Evolutionary conservation across 2,329 filamentous ascomycete genomes (phyloP), one percentile per base, ranked within the genome.

Genomic region (Trichoderma sp.): DNA sequence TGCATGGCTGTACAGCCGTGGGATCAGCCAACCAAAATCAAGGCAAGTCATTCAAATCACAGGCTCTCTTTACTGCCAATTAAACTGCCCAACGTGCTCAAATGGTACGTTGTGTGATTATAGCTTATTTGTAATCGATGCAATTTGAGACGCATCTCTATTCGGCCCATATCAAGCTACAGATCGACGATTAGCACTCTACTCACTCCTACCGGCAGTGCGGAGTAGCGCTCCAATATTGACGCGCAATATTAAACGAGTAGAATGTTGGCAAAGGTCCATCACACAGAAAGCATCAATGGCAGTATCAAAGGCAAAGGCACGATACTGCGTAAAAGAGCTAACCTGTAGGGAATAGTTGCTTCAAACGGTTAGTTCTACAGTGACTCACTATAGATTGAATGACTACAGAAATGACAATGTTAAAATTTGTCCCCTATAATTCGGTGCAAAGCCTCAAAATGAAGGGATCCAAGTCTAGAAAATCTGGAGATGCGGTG

Each of bases 341-440:
- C 17, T 26, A 20, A 28, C 63, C 28, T n/a, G n/a, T 23, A 68
- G 53, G 28, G 23, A n/a, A 59, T 32, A 59, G 3, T 34, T 59
- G 4, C 65, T 68, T 59, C 55, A 47, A 59, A n/a, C 3, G 20
- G 55, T 17, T 34, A 59, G 34, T 8, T 15, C 6, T 6, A 26
- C 23, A n/a, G 55, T 69, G 66, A 69, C 66, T 69, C 66, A 69
- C 28, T 15, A 8, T 0, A 1, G 1, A 39, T 26, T 17, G 1
- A 12, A 69, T 69, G 66, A 69, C 66, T 62, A n/a, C 39, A 39
- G 43, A 20, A 15, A 17, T 69, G 66, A 62, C 30, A 20, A 62
- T 36, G 57, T 26, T 36, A 34, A 61, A 17, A 20, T 23, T 17
- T 23, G 30, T 34, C 34, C 15, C n/a, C 26, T 28, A 32, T 23